phyloP scores from a whole-genome alignment of 305 asterid genomes.

The Coffea humblotiana region DNA sequence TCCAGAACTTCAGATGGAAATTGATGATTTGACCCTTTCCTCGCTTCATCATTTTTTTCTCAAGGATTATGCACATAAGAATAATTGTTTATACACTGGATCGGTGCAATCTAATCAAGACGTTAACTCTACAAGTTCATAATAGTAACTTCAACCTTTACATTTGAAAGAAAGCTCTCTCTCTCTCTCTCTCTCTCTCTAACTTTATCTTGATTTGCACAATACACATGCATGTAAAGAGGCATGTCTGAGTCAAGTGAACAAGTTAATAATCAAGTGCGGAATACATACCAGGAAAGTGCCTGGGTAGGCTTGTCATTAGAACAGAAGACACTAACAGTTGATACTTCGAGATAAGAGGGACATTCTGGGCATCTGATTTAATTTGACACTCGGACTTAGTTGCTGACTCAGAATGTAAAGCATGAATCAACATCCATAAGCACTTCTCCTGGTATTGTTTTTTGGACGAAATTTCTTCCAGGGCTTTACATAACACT shows the following conservation, averaged over 20 bases:
- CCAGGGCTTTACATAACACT: slow-evolving; percentile 68
- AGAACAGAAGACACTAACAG: slow-evolving; percentile 66
- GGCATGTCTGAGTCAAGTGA: not conserved
- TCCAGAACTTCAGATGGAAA: not conserved
- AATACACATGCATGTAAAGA: not conserved
- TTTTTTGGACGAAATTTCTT: slow-evolving; percentile 73
- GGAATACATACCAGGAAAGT: slow-evolving; percentile 69
- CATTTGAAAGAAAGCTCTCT: no score
- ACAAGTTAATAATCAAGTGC: not conserved
- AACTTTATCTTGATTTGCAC: not conserved
- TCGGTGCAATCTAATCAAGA: not conserved
- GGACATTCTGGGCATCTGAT: slow-evolving; percentile 42
- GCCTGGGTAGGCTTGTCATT: slow-evolving; percentile 85
- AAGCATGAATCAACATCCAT: slow-evolving; percentile 55
- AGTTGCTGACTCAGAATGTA: slow-evolving; percentile 48
- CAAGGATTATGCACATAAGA: not conserved
- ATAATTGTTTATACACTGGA: not conserved
- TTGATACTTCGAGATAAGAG: slow-evolving; percentile 69
- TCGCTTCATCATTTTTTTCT: not conserved
- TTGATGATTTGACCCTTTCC: not conserved
- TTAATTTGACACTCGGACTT: slow-evolving; percentile 35
- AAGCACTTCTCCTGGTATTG: slow-evolving; percentile 76
- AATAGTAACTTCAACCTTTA: not conserved
- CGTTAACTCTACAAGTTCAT: not conserved
- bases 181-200: no score